Base-by-base conservation (phyloP, 2,329 filamentous ascomycete genomes). In the Xylaria sp. region DNA sequence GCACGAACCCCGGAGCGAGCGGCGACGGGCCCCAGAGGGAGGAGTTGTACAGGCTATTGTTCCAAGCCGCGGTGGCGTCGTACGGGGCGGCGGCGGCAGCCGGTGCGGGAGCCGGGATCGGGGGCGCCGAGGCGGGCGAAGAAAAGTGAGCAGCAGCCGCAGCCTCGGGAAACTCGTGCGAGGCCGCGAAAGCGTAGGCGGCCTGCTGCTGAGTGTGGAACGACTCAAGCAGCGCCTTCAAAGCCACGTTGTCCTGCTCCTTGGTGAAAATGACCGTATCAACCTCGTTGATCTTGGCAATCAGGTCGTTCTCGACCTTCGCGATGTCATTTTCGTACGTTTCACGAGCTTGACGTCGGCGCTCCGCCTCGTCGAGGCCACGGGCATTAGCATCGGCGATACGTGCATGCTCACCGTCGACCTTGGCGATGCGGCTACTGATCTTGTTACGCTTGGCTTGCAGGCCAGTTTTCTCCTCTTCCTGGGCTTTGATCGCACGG, bases 371-470 rank as follows among this genome's bases (percentile, higher is more conserved):
- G 58, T 86, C 81, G 18, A 86, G 76, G 1, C 84, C 85, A 44
- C 85, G 80, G 46, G 78, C 80, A 68, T 89, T 89, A 62, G 88
- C 88, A 62, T 88, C 84, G 20, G 81, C 79, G 63, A 92, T 86
- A 63, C 86, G 85, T 51, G 86, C 84, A 62, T 89, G 81, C 70
- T 92, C 89, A 61, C 84, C 86, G 61, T 88, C 85, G 20, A 91
- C 84, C 74, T 90, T 90, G 66, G 81, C 79, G 63, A 90, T 87
- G 46, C 89, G 86, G 21, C 83, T 79, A 50, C 84, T 83, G 39
- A 91, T 85, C 73, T 89, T 89, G 74, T 90, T 90, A 45, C 83
- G 82, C 70, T 90, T 90, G 52, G 84, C 83, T 65, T 86, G 81
- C 24, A 87, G 75, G 58, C 80, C 79, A 18, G 78, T 75, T 64